These are phyloP conservation scores for Striga asiatica DNA, from an alignment of 257 asterid species.

Conservation along the genomic window DNA sequence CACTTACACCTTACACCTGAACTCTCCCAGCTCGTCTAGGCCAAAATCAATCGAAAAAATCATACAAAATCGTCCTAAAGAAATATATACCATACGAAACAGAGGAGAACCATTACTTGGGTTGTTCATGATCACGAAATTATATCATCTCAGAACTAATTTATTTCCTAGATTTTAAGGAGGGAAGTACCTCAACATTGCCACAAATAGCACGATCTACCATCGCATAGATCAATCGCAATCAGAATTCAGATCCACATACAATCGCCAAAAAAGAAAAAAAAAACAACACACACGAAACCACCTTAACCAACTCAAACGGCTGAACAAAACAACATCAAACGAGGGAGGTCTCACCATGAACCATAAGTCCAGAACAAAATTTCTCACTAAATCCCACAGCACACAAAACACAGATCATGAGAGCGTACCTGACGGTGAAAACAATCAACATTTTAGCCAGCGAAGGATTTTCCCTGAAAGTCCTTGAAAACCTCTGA, in stretches of 20 bases:
- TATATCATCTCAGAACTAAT: neutral
- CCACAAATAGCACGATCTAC: neutral
- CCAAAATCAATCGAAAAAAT: neutral
- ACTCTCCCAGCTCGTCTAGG: neutral
- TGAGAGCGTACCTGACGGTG: constrained; percentile 45
- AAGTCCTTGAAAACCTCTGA: constrained; percentile 43
- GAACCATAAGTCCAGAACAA: too few species aligned
- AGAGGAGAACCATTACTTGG: neutral
- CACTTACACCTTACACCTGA: neutral
- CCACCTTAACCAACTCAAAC: neutral
- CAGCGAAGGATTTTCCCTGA: constrained; percentile 46
- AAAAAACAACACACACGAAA: neutral
- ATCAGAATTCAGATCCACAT: too few species aligned
- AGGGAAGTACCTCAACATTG: neutral
- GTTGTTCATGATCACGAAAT: neutral
- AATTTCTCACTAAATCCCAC: too few species aligned
- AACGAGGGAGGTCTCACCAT: neutral
- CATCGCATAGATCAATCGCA: neutral
- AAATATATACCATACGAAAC: neutral
- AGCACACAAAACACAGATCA: too few species aligned
- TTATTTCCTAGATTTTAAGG: too few species aligned
- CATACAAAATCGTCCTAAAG: neutral
- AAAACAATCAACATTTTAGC: constrained; percentile 48
- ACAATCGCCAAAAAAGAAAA: constrained; percentile 5
- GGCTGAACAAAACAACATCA: neutral